Base-by-base conservation (phyloP, 2,329 filamentous ascomycete species). In the Ascocoryne sarcoides region DNA sequence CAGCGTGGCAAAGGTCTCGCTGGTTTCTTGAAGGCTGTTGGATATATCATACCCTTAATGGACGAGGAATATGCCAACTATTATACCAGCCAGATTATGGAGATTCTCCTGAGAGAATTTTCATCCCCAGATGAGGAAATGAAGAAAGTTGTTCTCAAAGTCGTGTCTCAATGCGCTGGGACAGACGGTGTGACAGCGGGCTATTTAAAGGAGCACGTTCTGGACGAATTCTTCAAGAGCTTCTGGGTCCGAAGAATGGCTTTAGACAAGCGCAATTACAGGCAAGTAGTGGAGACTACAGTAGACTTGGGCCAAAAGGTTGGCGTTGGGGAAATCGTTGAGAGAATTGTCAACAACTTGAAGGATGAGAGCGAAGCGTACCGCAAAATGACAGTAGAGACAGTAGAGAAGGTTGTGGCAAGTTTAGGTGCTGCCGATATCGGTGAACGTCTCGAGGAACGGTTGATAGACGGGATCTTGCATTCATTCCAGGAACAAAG, bases 21-120 rank as follows among this genome's bases (percentile, higher is more conserved):
- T 17, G 90, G 88, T 10, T 98, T 95, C 64, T 70, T 98, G 46
- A 98, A 98, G 66, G 92, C 92, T 34, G 90, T 98, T 32, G 92
- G 92, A 18, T 96, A 92, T 62, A 95, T 98, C 58, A 96, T 98
- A 48, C 92, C 92, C 4, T 75, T 98, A 38, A 98, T 98, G 92
- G 92, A 98, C 66, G 92, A 98, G 64, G 92, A 98, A 60, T 96
- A 95, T 62, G 90, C 92, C 64, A 96, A 95, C 61, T 98, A 98
- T 67, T 98, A 98, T 59, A 96, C 92, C 7, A 86, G 81, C 52
- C 89, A 98, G 63, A 95, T 98, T 56, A 96, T 98, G 90, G 92
- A 96, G 63, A 96, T 96, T 56, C 69, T 98, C 10, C 76, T 96
- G 20, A 80, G 92, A 55, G 92, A 98, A 60, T 98, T 98, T 58